Evolutionary conservation across 2,329 filamentous ascomycete genomes (phyloP), one percentile per base, ranked within the genome.

Genomic region (Hypoxylon sp.): DNA sequence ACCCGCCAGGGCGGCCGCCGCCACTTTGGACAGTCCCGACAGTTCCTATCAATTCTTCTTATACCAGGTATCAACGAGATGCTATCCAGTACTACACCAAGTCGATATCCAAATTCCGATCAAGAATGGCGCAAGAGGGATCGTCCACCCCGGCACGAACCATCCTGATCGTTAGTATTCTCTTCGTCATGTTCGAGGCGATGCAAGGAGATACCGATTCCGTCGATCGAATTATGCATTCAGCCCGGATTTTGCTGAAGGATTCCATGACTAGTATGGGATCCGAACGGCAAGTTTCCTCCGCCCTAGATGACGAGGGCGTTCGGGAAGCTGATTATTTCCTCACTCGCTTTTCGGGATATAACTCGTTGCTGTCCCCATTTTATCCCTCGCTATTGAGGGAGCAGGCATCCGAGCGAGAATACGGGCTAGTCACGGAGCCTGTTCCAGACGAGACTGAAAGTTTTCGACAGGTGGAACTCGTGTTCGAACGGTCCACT

Each of bases 141-240:
- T 52, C 65, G 8, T 47, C 63, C 5, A 63, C 42, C 4, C 50
- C 63, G 17, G 29, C 57, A 8, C 59, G 70, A 22, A 64, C 57
- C 1, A 64, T 72, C 11, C 58, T 72, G 11, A 65, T 72, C 31
- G 22, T 66, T 29, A 72, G 70, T 31, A 63, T 72, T 33, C 63
- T 72, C 2, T 65, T 70, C 60, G 57, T 72, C 44, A 48, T 70
- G 5, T 72, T 70, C 44, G 70, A 72, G 57, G 47, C 66, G 44
- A 67, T 72, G 42, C 65, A 72, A 31, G 70, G 70, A 26, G 63
- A 72, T 17, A 59, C 55, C 19, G 63, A 68, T 2, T 60, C 65
- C 6, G 61, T 70, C 46, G 70, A 72, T 14, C 54, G 46, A 13
- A 55, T 72, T 24, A 65, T 70, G 37, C 54, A 58, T 17, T 35